These are phyloP conservation scores for Emmonsiellopsis sp. DNA, from an alignment of 2,329 filamentous ascomycete genomes.

Conservation along the genomic window DNA sequence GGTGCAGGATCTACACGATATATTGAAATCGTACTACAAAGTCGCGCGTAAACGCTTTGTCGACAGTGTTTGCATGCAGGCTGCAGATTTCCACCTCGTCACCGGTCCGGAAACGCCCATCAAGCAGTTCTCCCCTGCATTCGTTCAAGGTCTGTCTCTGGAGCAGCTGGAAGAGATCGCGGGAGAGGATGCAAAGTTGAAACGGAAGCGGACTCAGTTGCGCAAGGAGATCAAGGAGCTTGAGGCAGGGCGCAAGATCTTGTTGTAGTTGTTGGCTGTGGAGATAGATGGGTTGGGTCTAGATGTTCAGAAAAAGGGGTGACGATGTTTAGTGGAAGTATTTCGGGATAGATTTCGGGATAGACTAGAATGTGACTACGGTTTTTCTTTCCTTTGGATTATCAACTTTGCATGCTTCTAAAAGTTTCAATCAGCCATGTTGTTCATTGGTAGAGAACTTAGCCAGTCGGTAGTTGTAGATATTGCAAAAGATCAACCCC, in stretches of 20 bases:
- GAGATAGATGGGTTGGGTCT: too few relatives aligned
- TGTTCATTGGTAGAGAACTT: too few relatives aligned
- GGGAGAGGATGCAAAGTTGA: constrained; percentile 42
- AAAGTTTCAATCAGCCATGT: too few relatives aligned
- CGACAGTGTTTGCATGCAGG: constrained; percentile 53
- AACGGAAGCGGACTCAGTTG: constrained; percentile 35
- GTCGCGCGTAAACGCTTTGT: constrained; percentile 52
- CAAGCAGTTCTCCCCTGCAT: constrained; percentile 41
- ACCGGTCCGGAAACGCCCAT: constrained; percentile 42
- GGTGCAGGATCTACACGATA: constrained; percentile 48
- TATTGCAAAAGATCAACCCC: too few relatives aligned
- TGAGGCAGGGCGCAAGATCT: constrained; percentile 12
- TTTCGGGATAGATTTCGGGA: too few relatives aligned
- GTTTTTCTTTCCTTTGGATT: too few relatives aligned
- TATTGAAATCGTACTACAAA: constrained; percentile 52
- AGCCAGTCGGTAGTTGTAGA: too few relatives aligned
- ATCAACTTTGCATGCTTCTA: too few relatives aligned
- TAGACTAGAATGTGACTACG: too few relatives aligned
- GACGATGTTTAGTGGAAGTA: too few relatives aligned
- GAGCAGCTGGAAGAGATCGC: constrained; percentile 48
- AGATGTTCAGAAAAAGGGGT: too few relatives aligned
- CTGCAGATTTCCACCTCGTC: constrained; percentile 45
- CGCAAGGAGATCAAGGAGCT: constrained; percentile 38
- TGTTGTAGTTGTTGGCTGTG: not conserved
- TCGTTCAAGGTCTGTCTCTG: constrained; percentile 39